These are phyloP conservation scores for Penicillium sp. DNA, from an alignment of 2,329 filamentous ascomycete genomes.

Conservation along the genomic window DNA sequence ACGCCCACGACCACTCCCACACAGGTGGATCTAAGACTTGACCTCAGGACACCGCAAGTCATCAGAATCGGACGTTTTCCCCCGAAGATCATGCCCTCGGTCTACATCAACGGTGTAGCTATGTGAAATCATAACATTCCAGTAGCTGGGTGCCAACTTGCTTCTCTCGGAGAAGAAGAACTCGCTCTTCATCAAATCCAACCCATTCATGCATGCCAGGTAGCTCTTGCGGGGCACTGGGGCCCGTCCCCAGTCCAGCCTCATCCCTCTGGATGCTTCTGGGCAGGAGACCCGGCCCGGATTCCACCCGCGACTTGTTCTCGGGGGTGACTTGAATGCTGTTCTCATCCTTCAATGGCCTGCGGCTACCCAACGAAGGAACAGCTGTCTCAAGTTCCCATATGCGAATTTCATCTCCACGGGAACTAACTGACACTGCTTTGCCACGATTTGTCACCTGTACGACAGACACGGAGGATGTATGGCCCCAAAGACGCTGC, in stretches of 20 bases:
- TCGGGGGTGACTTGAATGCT: conserved; percentile 52
- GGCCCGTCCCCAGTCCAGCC: conserved; percentile 4
- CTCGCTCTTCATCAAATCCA: conserved; percentile 85
- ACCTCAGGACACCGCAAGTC: neutral
- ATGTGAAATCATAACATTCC: conserved; percentile 84
- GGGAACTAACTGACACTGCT: conserved; percentile 78
- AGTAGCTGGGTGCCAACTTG: conserved; percentile 64
- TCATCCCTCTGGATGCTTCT: neutral
- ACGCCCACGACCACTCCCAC: neutral
- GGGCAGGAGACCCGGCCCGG: neutral
- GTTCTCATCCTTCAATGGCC: conserved; percentile 43
- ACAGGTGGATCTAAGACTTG: neutral
- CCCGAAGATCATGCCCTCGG: neutral
- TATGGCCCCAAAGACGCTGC: conserved; percentile 82
- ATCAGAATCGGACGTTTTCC: neutral
- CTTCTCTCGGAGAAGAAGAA: conserved; percentile 75
- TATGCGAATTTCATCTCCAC: conserved; percentile 73
- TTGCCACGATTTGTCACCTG: conserved; percentile 80
- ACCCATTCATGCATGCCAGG: conserved; percentile 59
- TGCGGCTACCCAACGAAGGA: conserved; percentile 43
- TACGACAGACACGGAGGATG: conserved; percentile 78
- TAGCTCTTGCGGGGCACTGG: conserved; percentile 36
- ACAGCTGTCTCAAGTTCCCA: conserved; percentile 81
- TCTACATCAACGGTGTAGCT: conserved; percentile 5
- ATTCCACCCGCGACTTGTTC: conserved; percentile 14